Percentiles rank a stretch among this genome's conserved stretches.
phyloP scores from a whole-genome alignment of 805 yeast species.

The Teunomyces funiuensis region DNA sequence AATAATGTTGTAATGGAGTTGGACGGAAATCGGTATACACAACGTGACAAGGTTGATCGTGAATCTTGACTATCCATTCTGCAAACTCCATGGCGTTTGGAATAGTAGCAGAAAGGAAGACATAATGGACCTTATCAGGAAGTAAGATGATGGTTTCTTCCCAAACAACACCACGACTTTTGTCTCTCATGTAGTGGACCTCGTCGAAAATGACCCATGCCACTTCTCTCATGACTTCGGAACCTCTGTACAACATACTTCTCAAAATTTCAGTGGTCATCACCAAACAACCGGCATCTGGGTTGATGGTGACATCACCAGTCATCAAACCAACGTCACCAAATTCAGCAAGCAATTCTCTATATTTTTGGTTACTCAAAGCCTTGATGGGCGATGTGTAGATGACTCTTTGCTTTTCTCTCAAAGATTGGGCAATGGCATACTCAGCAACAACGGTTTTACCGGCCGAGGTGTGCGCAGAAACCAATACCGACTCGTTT shows the following conservation, averaged over 20 bases:
- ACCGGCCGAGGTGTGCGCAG: conserved; percentile 98
- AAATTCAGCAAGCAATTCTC: conserved; percentile 89
- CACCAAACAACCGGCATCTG: conserved; percentile 96
- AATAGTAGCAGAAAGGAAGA: conserved; percentile 91
- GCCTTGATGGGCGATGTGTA: conserved; percentile 97
- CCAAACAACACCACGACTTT: conserved; percentile 99
- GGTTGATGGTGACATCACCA: conserved; percentile 97
- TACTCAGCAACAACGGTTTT: conserved; percentile 97
- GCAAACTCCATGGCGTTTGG: conserved; percentile 99
- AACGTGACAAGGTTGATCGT: conserved; percentile 95
- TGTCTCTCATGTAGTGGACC: conserved; percentile 97
- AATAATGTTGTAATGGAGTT: conserved; percentile 94
- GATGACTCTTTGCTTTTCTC: conserved; percentile 89
- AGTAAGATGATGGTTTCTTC: conserved; percentile 94
- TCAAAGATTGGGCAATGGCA: conserved; percentile 92
- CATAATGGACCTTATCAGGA: conserved; percentile 95
- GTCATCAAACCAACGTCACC: conserved; percentile 98
- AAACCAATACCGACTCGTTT: conserved; percentile 89
- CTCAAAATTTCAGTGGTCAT: conserved; percentile 99
- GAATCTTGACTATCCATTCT: conserved; percentile 96
- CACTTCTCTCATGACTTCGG: conserved; percentile 97
- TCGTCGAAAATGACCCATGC: conserved; percentile 99
- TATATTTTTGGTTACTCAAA: conserved; percentile 87
- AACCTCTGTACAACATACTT: conserved; percentile 95
- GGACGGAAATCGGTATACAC: conserved; percentile 99